Conservation (phyloP, 1,284 basidiomycete genomes). For the Rugosomyces carneus region DNA sequence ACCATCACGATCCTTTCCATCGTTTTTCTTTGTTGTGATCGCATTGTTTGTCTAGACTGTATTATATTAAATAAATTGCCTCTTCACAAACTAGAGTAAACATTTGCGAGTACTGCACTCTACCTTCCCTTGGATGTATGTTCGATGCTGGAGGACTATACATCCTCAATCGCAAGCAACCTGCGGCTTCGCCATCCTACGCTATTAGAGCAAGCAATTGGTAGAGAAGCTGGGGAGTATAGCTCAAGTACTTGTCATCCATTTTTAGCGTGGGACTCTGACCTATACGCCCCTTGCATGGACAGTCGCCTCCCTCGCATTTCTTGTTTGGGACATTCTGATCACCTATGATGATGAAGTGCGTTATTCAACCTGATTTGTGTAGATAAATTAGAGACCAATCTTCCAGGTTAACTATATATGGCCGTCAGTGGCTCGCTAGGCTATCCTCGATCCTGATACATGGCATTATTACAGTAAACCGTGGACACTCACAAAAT, state of each 20-base stretch:
- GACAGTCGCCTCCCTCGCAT: slow-evolving; percentile 36
- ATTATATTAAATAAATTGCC: too few species aligned
- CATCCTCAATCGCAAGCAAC: background rate
- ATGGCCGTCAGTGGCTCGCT: slow-evolving; percentile 28
- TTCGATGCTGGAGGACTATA: background rate
- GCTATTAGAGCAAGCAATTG: slow-evolving; percentile 3
- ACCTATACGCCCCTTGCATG: background rate
- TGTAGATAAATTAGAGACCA: slow-evolving; percentile 17
- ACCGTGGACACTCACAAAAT: slow-evolving; percentile 28
- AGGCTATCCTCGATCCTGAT: background rate
- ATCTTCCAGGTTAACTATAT: slow-evolving; percentile 29
- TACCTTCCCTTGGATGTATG: slow-evolving; percentile 1
- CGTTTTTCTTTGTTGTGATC: background rate
- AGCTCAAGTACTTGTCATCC: slow-evolving; percentile 4
- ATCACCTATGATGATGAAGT: slow-evolving; percentile 37
- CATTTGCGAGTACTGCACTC: too few species aligned
- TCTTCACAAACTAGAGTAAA: too few species aligned
- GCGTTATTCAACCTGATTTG: slow-evolving; percentile 3
- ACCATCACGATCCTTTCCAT: slow-evolving; percentile 3
- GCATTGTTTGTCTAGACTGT: background rate
- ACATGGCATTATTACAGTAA: slow-evolving; percentile 17
- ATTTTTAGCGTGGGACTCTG: background rate
- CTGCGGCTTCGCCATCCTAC: background rate
- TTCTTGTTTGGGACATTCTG: slow-evolving; percentile 35
- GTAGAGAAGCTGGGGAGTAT: slow-evolving; percentile 4